These are phyloP conservation scores for Platismatia glauca DNA, from an alignment of 495 filamentous ascomycete species.

Conservation along the genomic window DNA sequence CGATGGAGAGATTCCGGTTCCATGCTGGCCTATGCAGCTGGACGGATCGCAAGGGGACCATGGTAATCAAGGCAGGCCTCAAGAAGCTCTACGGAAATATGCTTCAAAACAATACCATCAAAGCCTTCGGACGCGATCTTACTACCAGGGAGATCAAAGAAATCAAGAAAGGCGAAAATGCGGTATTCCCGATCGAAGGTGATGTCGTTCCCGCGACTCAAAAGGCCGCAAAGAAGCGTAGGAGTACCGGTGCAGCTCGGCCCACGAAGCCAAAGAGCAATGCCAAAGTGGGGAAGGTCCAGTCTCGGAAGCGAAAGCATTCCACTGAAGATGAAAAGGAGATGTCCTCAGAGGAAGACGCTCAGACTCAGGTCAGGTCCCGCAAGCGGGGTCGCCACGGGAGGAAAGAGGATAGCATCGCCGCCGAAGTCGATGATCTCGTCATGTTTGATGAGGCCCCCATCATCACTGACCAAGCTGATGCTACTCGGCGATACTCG, in stretches of 20 bases:
- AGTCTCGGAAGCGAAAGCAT: neutral
- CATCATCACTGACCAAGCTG: neutral
- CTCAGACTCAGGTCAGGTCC: neutral
- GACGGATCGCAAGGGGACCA: neutral
- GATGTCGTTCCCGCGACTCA: neutral
- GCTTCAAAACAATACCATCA: neutral
- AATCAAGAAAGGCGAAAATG: neutral
- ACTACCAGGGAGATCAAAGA: neutral
- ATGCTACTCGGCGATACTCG: neutral
- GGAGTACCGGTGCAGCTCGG: neutral
- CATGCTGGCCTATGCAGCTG: neutral
- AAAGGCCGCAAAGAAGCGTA: neutral
- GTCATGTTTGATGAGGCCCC: neutral
- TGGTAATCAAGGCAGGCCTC: neutral
- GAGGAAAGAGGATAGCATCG: neutral
- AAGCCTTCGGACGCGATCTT: neutral
- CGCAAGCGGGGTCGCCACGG: neutral
- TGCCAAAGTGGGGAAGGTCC: neutral
- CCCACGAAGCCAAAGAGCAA: neutral
- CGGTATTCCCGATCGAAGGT: neutral
- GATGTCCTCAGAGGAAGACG: neutral
- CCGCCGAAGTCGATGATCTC: neutral
- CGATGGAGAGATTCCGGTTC: neutral
- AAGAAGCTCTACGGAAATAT: neutral
- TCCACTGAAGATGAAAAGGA: neutral